Evolutionary conservation across 495 filamentous ascomycete species (phyloP).

Genomic region (Cercophora samala): DNA sequence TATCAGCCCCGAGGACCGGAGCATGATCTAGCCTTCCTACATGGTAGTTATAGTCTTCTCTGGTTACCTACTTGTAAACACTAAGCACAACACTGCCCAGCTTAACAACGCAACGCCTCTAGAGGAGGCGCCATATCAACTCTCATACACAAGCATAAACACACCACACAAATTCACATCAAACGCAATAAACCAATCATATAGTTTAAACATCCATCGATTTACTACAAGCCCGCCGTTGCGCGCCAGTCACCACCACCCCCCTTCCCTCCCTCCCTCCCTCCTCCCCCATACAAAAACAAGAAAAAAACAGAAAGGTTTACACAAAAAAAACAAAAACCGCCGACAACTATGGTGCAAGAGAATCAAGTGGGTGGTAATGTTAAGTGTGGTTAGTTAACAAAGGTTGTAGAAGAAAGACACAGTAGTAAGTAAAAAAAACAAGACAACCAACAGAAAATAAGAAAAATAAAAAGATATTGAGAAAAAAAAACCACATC

Average conservation of each 20-base stretch:
- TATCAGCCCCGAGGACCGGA: too few relatives aligned
- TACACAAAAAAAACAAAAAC: neutral
- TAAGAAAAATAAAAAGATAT: conserved; percentile 4
- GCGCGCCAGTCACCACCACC: neutral
- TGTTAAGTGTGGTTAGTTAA: neutral
- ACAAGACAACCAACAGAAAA: neutral
- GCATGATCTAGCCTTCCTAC: too few relatives aligned
- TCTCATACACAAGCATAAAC: neutral
- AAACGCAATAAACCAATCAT: neutral
- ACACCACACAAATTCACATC: neutral
- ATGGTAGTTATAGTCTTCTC: too few relatives aligned
- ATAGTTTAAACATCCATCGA: neutral
- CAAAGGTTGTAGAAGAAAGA: neutral
- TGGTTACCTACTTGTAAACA: too few relatives aligned
- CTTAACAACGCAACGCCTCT: too few relatives aligned
- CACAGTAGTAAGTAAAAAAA: conserved; percentile 1
- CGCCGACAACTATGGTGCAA: conserved; percentile 6
- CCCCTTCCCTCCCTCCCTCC: neutral
- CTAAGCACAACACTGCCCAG: too few relatives aligned
- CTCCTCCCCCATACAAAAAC: neutral
- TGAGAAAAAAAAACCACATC: conserved; percentile 8
- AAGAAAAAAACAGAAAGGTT: conserved; percentile 5
- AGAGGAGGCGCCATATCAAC: too few relatives aligned
- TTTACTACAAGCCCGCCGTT: neutral
- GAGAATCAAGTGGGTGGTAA: conserved; percentile 24